Evolutionary conservation across 352 stramenopile species (phyloP).

Genomic region (Phytophthora kernoviae): DNA sequence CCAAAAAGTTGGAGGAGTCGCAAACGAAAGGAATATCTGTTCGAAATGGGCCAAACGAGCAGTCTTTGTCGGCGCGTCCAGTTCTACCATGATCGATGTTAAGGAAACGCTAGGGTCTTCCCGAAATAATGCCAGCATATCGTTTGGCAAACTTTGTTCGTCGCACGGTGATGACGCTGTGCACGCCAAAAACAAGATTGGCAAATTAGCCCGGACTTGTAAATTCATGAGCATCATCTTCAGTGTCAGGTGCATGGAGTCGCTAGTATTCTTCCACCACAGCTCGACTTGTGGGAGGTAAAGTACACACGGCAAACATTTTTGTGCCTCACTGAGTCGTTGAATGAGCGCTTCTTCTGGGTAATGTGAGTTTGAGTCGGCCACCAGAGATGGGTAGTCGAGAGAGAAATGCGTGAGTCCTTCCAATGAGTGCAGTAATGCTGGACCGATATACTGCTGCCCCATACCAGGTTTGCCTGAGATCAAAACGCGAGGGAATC

Average conservation of each 20-base stretch:
- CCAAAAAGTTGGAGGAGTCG: conserved; percentile 42
- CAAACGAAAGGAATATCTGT: conserved; percentile 63
- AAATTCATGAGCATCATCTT: conserved; percentile 86
- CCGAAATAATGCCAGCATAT: conserved; percentile 63
- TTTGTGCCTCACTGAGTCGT: conserved; percentile 73
- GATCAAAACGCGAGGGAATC: conserved; percentile 77
- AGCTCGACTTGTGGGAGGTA: conserved; percentile 79
- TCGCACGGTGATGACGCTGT: conserved; percentile 46
- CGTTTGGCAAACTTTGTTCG: conserved; percentile 41
- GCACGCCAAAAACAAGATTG: conserved; percentile 79
- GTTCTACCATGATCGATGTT: conserved; percentile 55
- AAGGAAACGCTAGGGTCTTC: conserved; percentile 43
- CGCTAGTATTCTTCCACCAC: conserved; percentile 75
- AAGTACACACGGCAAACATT: conserved; percentile 79
- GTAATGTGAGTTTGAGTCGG: conserved; percentile 65
- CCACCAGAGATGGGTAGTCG: conserved; percentile 79
- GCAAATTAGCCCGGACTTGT: conserved; percentile 68
- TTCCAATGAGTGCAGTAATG: conserved; percentile 77
- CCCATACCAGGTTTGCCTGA: conserved; percentile 65
- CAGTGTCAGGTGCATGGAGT: conserved; percentile 74
- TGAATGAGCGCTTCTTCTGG: conserved; percentile 81
- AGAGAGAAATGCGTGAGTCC: conserved; percentile 80
- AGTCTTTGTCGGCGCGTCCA: conserved; percentile 33
- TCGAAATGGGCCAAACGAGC: conserved; percentile 59
- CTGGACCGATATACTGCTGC: conserved; percentile 69